Evolutionary conservation across 768 basidiomycete genomes (phyloP).

Genomic region (Tylopilus sp.): DNA sequence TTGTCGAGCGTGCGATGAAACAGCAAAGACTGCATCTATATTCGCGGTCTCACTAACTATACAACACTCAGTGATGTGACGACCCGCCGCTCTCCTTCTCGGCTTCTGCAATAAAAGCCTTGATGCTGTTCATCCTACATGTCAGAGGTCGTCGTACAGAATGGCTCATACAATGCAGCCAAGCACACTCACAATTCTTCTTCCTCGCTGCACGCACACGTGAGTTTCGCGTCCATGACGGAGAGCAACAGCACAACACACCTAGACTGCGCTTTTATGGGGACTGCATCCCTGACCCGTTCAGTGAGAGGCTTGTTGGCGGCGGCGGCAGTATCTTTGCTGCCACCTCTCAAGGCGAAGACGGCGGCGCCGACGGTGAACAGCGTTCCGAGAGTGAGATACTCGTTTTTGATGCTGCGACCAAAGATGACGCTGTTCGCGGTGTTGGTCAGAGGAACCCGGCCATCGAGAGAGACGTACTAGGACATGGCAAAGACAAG

Average conservation of each 20-base stretch:
- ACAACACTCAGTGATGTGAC: slow-evolving; percentile 28
- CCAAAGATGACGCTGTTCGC: slow-evolving; percentile 65
- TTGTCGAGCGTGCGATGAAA: slow-evolving; percentile 1
- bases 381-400: slow-evolving; percentile 70
- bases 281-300: slow-evolving; percentile 62
- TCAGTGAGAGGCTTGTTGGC: slow-evolving; percentile 42
- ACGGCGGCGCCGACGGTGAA: slow-evolving; percentile 52
- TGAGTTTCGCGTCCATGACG: slow-evolving; percentile 5
- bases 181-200: slow-evolving; percentile 69
- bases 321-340: slow-evolving; percentile 42
- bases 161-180: slow-evolving; percentile 8
- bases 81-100: slow-evolving; percentile 65
- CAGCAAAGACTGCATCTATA: neutral
- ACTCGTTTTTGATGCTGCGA: slow-evolving; percentile 78
- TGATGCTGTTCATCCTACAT: slow-evolving; percentile 64
- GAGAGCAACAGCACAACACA: slow-evolving; percentile 39
- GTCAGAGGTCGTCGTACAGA: slow-evolving; percentile 36
- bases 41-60: slow-evolving; percentile 8
- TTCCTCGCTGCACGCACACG: slow-evolving; percentile 56
- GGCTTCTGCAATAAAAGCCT: slow-evolving; percentile 76
- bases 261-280: slow-evolving; percentile 66
- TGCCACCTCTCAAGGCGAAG: slow-evolving; percentile 54
- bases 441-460: neutral
- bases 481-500: slow-evolving; percentile 40
- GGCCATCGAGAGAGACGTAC: slow-evolving; percentile 30